These are phyloP conservation scores for Moricandia moricandioides DNA, from an alignment of 345 rosid species.

Conservation along the genomic window DNA sequence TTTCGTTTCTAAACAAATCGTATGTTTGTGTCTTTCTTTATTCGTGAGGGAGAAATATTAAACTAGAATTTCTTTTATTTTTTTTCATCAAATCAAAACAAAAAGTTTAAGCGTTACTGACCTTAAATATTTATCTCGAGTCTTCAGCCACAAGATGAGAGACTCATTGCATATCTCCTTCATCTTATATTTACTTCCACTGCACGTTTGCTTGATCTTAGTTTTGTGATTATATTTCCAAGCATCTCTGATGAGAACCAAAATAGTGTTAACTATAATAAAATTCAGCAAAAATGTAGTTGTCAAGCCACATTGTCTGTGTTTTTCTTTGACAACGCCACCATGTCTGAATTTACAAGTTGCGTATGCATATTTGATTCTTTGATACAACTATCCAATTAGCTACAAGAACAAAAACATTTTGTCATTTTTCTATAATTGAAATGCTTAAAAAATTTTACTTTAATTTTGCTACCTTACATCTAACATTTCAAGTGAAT, in stretches of 20 bases:
- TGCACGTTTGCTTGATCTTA: background rate
- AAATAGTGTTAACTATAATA: no score
- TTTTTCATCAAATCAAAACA: background rate
- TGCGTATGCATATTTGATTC: no score
- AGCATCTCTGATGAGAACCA: background rate
- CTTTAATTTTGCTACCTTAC: no score
- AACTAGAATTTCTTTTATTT: background rate
- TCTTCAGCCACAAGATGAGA: background rate
- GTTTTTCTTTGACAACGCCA: no score
- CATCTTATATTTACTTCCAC: background rate
- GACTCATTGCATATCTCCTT: background rate
- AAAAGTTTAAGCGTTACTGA: background rate
- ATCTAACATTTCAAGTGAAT: no score
- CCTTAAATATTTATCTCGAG: background rate
- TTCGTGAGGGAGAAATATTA: background rate
- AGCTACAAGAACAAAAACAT: no score
- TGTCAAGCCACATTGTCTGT: no score
- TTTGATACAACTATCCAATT: no score
- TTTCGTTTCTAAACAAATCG: slow-evolving; percentile 2
- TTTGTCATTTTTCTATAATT: no score
- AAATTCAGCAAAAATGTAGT: no score
- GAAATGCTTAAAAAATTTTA: no score
- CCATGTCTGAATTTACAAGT: no score
- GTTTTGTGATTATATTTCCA: background rate
- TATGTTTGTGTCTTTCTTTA: background rate